phyloP scores from a whole-genome alignment of 208 protist species.

The Tetramitus jugosus region DNA sequence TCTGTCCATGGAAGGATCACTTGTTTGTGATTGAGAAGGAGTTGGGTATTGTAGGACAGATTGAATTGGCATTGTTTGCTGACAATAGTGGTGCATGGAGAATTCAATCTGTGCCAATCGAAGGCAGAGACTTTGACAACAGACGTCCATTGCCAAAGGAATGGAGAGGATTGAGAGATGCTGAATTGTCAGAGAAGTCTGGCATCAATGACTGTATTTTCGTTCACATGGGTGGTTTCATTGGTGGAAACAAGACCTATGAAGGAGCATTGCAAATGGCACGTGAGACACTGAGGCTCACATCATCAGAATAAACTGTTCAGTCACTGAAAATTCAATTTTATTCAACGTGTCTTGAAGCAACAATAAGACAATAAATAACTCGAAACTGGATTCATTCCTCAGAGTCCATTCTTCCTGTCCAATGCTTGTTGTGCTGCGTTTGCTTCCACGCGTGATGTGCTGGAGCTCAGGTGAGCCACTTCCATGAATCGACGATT shows the following conservation, averaged over 20 bases:
- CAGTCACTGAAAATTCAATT: too few relatives aligned
- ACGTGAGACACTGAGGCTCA: slow-evolving; percentile 52
- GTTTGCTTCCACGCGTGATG: too few relatives aligned
- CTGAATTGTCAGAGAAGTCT: slow-evolving; percentile 58
- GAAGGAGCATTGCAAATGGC: slow-evolving; percentile 82
- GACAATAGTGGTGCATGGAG: slow-evolving; percentile 71
- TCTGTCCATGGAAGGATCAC: slow-evolving; percentile 86
- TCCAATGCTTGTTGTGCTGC: too few relatives aligned
- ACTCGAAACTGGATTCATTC: too few relatives aligned
- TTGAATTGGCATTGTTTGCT: slow-evolving; percentile 74
- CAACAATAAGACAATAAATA: too few relatives aligned
- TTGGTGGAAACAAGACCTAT: slow-evolving; percentile 82
- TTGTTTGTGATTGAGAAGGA: slow-evolving; percentile 73
- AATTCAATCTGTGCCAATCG: slow-evolving; percentile 64
- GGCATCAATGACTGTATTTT: slow-evolving; percentile 82
- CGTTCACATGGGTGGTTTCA: slow-evolving; percentile 87
- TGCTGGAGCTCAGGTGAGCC: too few relatives aligned
- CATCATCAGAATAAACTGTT: too few relatives aligned
- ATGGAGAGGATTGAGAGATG: slow-evolving; percentile 82
- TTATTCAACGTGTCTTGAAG: too few relatives aligned
- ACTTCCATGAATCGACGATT: too few relatives aligned
- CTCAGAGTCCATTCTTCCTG: too few relatives aligned
- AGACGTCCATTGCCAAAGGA: slow-evolving; percentile 63
- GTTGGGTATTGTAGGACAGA: slow-evolving; percentile 39
- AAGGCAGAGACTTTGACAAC: slow-evolving; percentile 55